Evolutionary conservation across 495 filamentous ascomycete species (phyloP).

Genomic region (Hypoxylon fragiforme): DNA sequence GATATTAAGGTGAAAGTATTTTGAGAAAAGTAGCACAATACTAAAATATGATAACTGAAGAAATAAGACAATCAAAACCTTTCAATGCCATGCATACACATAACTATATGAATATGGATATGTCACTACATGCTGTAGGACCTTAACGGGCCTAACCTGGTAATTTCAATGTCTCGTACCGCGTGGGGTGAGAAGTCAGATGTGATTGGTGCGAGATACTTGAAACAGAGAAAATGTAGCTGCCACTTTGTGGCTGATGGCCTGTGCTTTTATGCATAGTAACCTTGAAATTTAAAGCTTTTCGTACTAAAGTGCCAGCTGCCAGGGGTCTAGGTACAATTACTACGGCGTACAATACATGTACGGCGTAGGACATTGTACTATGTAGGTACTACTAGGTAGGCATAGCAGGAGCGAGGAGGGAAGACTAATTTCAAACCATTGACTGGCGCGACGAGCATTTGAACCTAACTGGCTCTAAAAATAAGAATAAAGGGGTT

Average conservation of each 20-base stretch:
- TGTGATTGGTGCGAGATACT: slow-evolving; percentile 14
- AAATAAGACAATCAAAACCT: no score
- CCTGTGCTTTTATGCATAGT: slow-evolving; percentile 3
- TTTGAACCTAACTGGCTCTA: slow-evolving; percentile 18
- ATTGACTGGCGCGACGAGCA: slow-evolving; percentile 27
- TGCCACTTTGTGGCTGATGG: slow-evolving; percentile 6
- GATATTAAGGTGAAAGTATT: no score
- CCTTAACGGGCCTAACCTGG: no score
- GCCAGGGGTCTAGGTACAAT: background rate
- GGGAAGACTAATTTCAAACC: slow-evolving; percentile 25
- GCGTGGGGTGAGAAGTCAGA: slow-evolving; percentile 11
- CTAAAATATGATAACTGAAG: no score
- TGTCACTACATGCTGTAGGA: no score
- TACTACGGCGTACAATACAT: background rate
- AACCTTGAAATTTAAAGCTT: background rate
- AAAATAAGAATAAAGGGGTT: slow-evolving; percentile 32
- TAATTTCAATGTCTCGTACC: slow-evolving; percentile 26
- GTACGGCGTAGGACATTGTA: background rate
- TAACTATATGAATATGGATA: no score
- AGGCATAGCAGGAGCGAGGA: background rate
- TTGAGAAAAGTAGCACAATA: no score
- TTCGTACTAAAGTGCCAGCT: background rate
- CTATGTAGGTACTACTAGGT: background rate
- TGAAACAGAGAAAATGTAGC: background rate
- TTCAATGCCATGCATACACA: no score